Conservation (phyloP, 768 basidiomycete genomes). For the Tremella mesenterica region DNA sequence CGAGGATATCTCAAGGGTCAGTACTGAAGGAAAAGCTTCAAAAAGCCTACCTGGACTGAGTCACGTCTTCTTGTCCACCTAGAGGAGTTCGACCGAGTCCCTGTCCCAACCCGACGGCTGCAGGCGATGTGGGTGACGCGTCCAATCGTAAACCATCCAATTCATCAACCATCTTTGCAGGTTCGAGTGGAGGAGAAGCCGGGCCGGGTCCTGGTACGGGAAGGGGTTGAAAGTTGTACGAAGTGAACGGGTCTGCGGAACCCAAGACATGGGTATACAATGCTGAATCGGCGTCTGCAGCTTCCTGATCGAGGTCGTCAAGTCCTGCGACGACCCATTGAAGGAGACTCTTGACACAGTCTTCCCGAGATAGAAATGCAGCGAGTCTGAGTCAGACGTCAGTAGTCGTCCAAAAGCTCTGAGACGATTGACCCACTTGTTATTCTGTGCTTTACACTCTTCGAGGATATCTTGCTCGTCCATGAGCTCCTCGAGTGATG, state of each 20-base stretch:
- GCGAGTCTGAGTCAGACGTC: conserved; percentile 24
- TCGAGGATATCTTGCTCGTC: conserved; percentile 89
- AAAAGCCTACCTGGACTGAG: conserved; percentile 21
- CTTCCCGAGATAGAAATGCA: conserved; percentile 28
- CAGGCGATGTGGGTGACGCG: not conserved
- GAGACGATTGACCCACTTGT: conserved; percentile 39
- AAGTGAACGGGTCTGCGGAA: conserved; percentile 13
- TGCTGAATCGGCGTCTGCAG: conserved; percentile 22
- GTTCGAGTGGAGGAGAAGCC: conserved; percentile 23
- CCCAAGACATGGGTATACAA: conserved; percentile 9
- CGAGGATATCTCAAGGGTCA: conserved; percentile 64
- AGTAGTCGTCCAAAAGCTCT: not conserved
- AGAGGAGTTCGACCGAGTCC: conserved; percentile 9
- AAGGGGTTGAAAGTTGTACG: conserved; percentile 9
- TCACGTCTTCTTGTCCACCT: conserved; percentile 13
- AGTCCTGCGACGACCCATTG: conserved; percentile 42
- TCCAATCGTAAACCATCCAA: not conserved
- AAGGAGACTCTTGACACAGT: conserved; percentile 30
- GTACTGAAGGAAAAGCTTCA: not conserved
- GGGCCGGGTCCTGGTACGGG: conserved; percentile 20
- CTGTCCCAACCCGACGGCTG: conserved; percentile 13
- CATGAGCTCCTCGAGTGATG: conserved; percentile 67
- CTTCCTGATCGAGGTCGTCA: conserved; percentile 38
- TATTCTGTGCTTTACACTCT: conserved; percentile 93
- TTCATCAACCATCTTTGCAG: conserved; percentile 10